Conservation (phyloP, 306 rosid species). For the Quercus aquifolioides region DNA sequence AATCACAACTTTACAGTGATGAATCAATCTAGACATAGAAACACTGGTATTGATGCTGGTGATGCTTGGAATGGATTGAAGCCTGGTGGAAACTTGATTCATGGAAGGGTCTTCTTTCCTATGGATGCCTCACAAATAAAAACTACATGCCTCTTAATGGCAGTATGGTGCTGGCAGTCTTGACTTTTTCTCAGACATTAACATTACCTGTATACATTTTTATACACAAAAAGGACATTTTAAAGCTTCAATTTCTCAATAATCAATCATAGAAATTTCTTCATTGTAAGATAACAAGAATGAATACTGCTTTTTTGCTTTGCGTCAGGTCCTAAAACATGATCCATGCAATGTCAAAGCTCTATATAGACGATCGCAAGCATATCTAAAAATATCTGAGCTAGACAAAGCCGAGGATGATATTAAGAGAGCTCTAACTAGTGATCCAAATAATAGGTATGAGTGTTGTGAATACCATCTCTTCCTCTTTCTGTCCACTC, state of each 20-base stretch:
- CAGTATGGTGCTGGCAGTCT: too few relatives aligned
- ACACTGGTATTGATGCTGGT: not conserved
- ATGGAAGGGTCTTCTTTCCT: not conserved
- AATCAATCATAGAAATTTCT: not conserved
- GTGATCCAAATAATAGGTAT: conserved; percentile 69
- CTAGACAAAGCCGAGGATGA: conserved; percentile 65
- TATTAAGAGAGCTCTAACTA: conserved; percentile 41
- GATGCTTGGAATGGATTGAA: not conserved
- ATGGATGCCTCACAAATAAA: too few relatives aligned
- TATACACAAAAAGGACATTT: not conserved
- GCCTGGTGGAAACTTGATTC: not conserved
- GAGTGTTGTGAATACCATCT: not conserved
- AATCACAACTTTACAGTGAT: not conserved
- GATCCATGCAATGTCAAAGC: conserved; percentile 61
- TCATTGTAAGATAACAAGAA: not conserved
- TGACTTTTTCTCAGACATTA: too few relatives aligned
- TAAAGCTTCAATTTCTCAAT: not conserved
- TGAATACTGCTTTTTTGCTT: not conserved
- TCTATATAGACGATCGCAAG: conserved; percentile 68
- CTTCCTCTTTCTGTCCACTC: not conserved
- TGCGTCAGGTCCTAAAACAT: conserved; percentile 43
- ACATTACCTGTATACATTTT: not conserved
- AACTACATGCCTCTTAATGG: too few relatives aligned
- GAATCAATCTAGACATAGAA: not conserved
- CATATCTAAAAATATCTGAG: conserved; percentile 47